Base-by-base conservation (phyloP, 2,329 filamentous ascomycete species). In the Leptographium procerum region DNA sequence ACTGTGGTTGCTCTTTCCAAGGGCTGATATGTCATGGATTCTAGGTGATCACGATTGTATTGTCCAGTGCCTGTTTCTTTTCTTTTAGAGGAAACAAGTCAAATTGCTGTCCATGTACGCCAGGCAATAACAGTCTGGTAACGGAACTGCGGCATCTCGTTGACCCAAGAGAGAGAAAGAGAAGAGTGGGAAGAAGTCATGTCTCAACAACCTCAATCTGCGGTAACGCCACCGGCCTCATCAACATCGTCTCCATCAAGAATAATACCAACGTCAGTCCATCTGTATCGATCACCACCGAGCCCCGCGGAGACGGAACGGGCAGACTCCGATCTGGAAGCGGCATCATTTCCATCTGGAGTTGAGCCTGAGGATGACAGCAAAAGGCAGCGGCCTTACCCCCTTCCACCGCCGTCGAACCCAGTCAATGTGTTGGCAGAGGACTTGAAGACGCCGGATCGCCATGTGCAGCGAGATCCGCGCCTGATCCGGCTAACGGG, bases 401-500 rank as follows among this genome's bases (percentile, higher is more conserved):
- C 88, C 26, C 75, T 95, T 4, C 89, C 90, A 14, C 89, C 89
- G 11, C 77, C 76, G 26, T 78, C 83, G 6, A 78, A 70, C 53
- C 76, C 82, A 5, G 84, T 80, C 53, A 73, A 79, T 48, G 81
- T 94, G 14, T 76, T 95, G 7, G 76, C 84, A n/a, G 73, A 89
- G 66, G 91, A 96, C 68, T 77, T 88, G 62, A 86, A 87, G 16
- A 59, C 57, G 11, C 57, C 57, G 10, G 57, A 59, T 36, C 45
- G 53, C 64, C 89, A 92, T 75, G 88, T 96, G 24, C 79, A 85
- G 26, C 80, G 91, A 69, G 91, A 96, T 71, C 77, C 87, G 1
- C 81, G 91, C 47, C 76, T 96, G 19, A 94, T 96, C 63, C 82
- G 91, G 55, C 76, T 96, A 16, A 96, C 91, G 13, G 91, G 91